These are phyloP conservation scores for Lolium rigidum DNA, from an alignment of 176 grass and related monocot species.

Conservation along the genomic window DNA sequence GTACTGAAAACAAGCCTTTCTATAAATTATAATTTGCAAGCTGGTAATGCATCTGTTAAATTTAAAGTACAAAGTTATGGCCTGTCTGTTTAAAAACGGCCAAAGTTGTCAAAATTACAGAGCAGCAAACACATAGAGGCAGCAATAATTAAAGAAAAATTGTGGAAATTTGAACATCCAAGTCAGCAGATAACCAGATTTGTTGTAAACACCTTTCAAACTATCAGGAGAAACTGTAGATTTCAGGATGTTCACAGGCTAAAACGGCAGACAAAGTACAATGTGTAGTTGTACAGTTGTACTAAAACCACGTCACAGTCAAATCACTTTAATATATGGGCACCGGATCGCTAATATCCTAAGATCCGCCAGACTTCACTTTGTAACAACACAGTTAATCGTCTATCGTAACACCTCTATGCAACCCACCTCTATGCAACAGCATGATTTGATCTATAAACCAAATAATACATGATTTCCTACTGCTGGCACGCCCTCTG, in stretches of 20 bases:
- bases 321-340: conserved; percentile 37
- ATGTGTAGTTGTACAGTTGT: background rate
- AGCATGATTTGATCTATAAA: conserved; percentile 34
- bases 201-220: background rate
- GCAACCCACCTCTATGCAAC: no score
- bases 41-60: background rate
- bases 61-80: no score
- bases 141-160: background rate
- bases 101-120: background rate
- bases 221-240: background rate
- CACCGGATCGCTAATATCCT: conserved; percentile 26
- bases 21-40: no score
- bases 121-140: background rate
- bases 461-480: conserved; percentile 19
- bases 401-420: conserved; percentile 8
- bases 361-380: conserved; percentile 5
- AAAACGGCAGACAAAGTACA: background rate
- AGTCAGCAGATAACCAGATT: background rate
- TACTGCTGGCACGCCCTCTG: conserved; percentile 16
- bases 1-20: background rate
- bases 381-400: conserved; percentile 13
- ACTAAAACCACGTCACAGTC: background rate
- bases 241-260: conserved; percentile 19
- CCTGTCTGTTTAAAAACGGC: no score
- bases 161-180: background rate